phyloP scores from a whole-genome alignment of 2,329 filamentous ascomycete species.

The Sporothrix protearum region DNA sequence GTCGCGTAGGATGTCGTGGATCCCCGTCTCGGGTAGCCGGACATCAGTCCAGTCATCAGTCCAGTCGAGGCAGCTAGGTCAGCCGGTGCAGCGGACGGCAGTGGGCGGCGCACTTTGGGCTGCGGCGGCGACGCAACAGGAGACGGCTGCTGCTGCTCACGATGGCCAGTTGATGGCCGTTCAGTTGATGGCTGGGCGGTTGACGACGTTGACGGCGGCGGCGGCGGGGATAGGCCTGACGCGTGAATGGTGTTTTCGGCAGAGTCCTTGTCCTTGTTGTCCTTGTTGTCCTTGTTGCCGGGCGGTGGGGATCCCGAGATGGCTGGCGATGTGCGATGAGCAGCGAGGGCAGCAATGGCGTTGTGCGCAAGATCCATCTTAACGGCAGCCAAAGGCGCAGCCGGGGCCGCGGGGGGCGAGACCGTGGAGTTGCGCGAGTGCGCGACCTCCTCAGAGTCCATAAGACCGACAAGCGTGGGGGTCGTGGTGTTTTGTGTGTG shows the following conservation, averaged over 20 bases:
- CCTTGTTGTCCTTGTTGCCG: not conserved
- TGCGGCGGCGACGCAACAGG: slow-evolving; percentile 4
- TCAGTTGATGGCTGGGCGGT: not conserved
- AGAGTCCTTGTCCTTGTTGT: not conserved
- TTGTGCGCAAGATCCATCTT: not conserved
- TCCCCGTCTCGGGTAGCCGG: not conserved
- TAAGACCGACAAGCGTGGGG: not conserved
- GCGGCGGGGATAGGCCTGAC: slow-evolving; percentile 2
- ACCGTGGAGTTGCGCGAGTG: not conserved
- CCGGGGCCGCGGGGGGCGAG: not conserved
- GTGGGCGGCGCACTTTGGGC: slow-evolving; percentile 1
- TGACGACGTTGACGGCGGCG: slow-evolving; percentile 4
- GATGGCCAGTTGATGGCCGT: not conserved
- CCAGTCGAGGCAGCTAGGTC: not conserved
- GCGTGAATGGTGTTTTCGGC: slow-evolving; percentile 15
- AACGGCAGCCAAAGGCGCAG: not conserved
- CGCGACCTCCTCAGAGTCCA: slow-evolving; percentile 6
- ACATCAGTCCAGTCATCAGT: not conserved
- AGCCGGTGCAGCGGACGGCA: slow-evolving; percentile 13
- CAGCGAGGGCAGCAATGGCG: slow-evolving; percentile 16
- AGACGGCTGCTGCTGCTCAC: not conserved
- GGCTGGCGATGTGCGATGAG: not conserved
- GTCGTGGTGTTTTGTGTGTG: not conserved
- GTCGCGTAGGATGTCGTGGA: not conserved
- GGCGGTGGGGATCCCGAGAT: not conserved